A percentile compares a stretch with the other conserved stretches of the same genome.
phyloP scores from a whole-genome alignment of 2,329 filamentous ascomycete species.

The Diplodia scrobiculata region DNA sequence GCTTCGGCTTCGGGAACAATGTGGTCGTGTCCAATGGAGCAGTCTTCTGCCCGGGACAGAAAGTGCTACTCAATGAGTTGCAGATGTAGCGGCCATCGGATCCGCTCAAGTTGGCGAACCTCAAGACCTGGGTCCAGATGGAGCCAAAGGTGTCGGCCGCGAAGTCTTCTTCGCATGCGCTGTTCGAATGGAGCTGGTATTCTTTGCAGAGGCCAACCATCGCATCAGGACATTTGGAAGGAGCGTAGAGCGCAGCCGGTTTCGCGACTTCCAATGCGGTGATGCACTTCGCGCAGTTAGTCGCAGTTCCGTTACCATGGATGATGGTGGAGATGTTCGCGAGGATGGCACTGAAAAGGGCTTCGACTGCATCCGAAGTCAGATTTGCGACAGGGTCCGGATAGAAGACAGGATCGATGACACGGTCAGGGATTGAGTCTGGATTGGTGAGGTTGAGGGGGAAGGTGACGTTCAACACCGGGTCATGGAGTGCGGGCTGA shows the following conservation, averaged over 20 bases:
- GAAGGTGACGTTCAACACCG: constrained; percentile 58
- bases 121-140: constrained; percentile 61
- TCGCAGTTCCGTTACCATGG: constrained; percentile 38
- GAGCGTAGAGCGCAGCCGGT: constrained; percentile 54
- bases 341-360: constrained; percentile 49
- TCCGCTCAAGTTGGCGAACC: constrained; percentile 55
- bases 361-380: constrained; percentile 44
- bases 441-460: constrained; percentile 59
- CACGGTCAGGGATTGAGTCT: constrained; percentile 52
- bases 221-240: constrained; percentile 53
- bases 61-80: constrained; percentile 52
- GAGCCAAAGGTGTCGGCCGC: constrained; percentile 54
- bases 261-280: constrained; percentile 56
- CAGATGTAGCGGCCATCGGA: constrained; percentile 62
- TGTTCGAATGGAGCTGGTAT: constrained; percentile 52
- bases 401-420: constrained; percentile 55
- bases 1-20: constrained; percentile 58
- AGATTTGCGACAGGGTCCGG: constrained; percentile 54
- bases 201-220: constrained; percentile 56
- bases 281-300: constrained; percentile 58
- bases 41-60: constrained; percentile 53
- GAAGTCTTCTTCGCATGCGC: constrained; percentile 54
- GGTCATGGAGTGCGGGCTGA: constrained; percentile 58
- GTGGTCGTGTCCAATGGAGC: constrained; percentile 49
- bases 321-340: constrained; percentile 53